A percentile compares a stretch with the other conserved stretches of the same genome.
Conservation (phyloP, 2,329 filamentous ascomycete genomes). For the Pseudogymnoascus pannorum region DNA sequence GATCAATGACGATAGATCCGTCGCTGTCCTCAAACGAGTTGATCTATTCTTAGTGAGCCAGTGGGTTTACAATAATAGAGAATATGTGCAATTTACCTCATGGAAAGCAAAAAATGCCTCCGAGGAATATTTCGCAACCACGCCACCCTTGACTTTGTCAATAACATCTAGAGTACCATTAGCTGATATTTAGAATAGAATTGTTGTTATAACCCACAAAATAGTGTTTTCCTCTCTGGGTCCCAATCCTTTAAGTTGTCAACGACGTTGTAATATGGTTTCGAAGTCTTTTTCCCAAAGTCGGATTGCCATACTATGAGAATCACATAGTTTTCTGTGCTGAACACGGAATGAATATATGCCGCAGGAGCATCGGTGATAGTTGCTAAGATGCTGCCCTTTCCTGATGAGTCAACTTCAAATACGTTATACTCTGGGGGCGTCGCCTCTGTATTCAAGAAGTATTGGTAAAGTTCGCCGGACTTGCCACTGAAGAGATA, state of each 20-base stretch:
- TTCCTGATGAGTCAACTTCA: conserved; percentile 50
- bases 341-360: conserved; percentile 73
- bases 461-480: conserved; percentile 73
- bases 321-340: conserved; percentile 64
- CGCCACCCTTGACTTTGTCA: not conserved
- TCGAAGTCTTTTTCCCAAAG: not conserved
- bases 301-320: conserved; percentile 31
- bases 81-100: not conserved
- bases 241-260: not conserved
- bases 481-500: conserved; percentile 54
- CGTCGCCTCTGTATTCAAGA: conserved; percentile 53
- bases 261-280: not conserved
- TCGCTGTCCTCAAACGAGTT: not conserved
- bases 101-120: conserved; percentile 1
- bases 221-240: not conserved
- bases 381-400: conserved; percentile 64
- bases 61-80: not conserved
- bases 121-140: not conserved
- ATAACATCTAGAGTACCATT: not conserved
- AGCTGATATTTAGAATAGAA: not conserved
- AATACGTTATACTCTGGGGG: conserved; percentile 62
- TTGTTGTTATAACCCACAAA: not conserved
- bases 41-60: not conserved
- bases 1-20: not conserved
- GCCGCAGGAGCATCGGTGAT: conserved; percentile 45